Percentiles rank a stretch among this genome's conserved stretches.
Evolutionary conservation across 2,329 filamentous ascomycete genomes (phyloP).

Genomic region (Tolypocladium tundrense): DNA sequence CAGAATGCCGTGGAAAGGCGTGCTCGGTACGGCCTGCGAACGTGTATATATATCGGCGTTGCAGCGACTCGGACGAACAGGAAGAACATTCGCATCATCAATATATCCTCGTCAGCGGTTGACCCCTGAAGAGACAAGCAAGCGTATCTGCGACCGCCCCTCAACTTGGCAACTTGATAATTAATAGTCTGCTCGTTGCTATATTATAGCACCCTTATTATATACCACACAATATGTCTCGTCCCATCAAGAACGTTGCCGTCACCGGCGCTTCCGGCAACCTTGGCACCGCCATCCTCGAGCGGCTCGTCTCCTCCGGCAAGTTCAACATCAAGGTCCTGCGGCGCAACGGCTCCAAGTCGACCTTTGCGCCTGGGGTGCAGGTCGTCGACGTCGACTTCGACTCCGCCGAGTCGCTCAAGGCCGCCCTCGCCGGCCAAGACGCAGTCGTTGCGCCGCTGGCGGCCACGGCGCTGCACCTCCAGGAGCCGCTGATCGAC

Average conservation of each 20-base stretch:
- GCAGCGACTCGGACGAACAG: background rate
- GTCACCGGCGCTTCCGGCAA: slow-evolving; percentile 25
- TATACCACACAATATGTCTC: slow-evolving; percentile 13
- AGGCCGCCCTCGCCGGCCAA: slow-evolving; percentile 39
- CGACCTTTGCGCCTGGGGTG: slow-evolving; percentile 17
- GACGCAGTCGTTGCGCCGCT: slow-evolving; percentile 41
- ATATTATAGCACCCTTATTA: background rate
- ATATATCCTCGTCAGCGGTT: background rate
- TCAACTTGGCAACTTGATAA: background rate
- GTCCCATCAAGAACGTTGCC: slow-evolving; percentile 25
- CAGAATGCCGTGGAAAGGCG: background rate
- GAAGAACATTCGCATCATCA: background rate
- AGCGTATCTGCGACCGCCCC: no score
- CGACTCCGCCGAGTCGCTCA: slow-evolving; percentile 36
- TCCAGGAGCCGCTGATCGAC: slow-evolving; percentile 36
- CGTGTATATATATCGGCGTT: background rate
- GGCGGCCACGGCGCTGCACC: slow-evolving; percentile 26
- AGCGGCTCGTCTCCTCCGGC: slow-evolving; percentile 17
- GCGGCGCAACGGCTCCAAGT: slow-evolving; percentile 28
- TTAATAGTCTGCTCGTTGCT: background rate
- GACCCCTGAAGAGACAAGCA: no score
- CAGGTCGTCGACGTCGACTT: slow-evolving; percentile 26
- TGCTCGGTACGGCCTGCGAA: background rate
- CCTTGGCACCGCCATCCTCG: slow-evolving; percentile 21
- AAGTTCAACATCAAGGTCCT: slow-evolving; percentile 26